Conservation (phyloP, 495 filamentous ascomycete species). For the Penicillium pulvis region DNA sequence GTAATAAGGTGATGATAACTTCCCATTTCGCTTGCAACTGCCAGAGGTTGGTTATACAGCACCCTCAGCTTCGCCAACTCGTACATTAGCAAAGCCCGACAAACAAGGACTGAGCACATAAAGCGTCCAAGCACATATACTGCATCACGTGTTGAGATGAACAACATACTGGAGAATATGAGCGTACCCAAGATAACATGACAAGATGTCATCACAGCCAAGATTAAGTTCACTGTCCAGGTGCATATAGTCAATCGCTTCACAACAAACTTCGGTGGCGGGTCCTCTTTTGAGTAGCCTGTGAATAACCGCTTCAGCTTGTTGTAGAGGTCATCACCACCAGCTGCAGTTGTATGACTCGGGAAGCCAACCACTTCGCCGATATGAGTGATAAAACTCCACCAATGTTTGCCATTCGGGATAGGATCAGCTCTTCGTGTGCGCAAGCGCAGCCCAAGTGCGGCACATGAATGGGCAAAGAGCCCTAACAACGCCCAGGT, state of each 20-base stretch:
- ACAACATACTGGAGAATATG: slow-evolving; percentile 9
- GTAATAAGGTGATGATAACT: neutral
- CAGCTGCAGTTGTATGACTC: too few relatives aligned
- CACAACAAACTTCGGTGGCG: neutral
- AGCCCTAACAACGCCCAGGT: neutral
- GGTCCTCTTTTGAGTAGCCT: too few relatives aligned
- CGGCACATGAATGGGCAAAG: neutral
- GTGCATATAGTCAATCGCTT: neutral
- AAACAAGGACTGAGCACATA: slow-evolving; percentile 3
- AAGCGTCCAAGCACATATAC: slow-evolving; percentile 4
- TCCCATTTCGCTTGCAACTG: neutral
- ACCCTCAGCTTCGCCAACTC: slow-evolving; percentile 5
- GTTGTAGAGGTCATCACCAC: too few relatives aligned
- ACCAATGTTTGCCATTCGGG: neutral
- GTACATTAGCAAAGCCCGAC: slow-evolving; percentile 3
- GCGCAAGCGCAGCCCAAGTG: neutral
- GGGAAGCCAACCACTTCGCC: too few relatives aligned
- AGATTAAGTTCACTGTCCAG: neutral
- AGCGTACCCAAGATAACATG: slow-evolving; percentile 4
- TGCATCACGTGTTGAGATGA: slow-evolving; percentile 5
- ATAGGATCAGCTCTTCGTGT: neutral
- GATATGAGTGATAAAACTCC: too few relatives aligned
- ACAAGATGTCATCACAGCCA: slow-evolving; percentile 1
- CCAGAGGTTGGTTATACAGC: neutral
- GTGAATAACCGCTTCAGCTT: too few relatives aligned